Evolutionary conservation across 2,329 filamentous ascomycete species (phyloP), one percentile per base, ranked within the genome.

Genomic region (Colletotrichum melonis): DNA sequence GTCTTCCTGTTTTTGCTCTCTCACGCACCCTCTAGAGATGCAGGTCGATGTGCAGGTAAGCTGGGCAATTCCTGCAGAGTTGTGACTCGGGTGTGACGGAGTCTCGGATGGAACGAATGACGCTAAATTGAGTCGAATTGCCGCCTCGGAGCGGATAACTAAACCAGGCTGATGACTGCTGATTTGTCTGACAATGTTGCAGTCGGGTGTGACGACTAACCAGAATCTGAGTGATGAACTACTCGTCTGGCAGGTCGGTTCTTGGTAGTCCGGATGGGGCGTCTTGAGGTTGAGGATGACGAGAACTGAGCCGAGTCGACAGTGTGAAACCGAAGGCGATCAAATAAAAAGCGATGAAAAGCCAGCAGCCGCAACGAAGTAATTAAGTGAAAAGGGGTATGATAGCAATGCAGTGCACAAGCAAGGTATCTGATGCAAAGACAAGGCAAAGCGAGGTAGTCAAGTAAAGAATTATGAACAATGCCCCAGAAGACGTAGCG

Each of bases 401-500:
- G 22, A 9, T 16, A 58, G 66, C 74, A 60, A 72, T 66, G 58
- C 63, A 63, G 54, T 52, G 60, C 54, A 55, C 52, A 55, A 24
- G 11, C 52, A 55, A 55, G 52, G 52, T 55, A 55, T 55, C 22
- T 70, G 71, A 56, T 72, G 69, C 69, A 75, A 63, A 67, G 63
- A 57, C 16, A 65, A 73, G 67, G 56, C 69, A 67, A 75, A 68
- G 69, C 57, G 74, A 69, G 76, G 72, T 75, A 75, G 69, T 49
- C 54, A 70, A 74, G 69, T 8, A 69, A 54, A 73, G 72, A 59
- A 60, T 58, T 59, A 75, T 75, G 72, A 73, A 75, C 76, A 49
- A 49, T n/a, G 19, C 78, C 76, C 46, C 22, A 64, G 80, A 75
- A 79, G 59, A 75, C 75, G 76, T 76, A 78, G 79, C 79, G 79